phyloP scores from a whole-genome alignment of 805 yeast genomes.

The Zygosaccharomyces gambellarensis region DNA sequence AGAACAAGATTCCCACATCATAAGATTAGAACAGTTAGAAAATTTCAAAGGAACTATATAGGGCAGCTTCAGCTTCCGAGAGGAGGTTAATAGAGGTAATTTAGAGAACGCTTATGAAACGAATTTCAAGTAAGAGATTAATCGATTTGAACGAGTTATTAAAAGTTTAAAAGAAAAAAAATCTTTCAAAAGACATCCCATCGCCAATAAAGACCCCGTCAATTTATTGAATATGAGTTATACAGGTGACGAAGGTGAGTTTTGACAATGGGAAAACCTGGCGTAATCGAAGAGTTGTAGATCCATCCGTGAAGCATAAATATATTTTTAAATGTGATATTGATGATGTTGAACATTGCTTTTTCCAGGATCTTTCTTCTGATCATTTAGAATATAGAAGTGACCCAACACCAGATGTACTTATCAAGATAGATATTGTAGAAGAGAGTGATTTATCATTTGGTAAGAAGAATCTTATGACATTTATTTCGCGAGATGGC shows the following conservation, averaged over 20 bases:
- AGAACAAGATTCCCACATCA: constrained; percentile 9
- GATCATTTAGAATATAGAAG: constrained; percentile 33
- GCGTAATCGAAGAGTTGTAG: constrained; percentile 37
- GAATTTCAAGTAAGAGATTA: constrained; percentile 3
- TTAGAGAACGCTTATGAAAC: constrained; percentile 19
- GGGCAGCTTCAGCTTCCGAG: constrained; percentile 23
- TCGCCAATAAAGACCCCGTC: no score
- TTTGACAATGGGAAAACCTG: constrained; percentile 51
- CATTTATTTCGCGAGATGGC: constrained; percentile 69
- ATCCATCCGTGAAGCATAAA: constrained; percentile 39
- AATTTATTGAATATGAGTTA: background rate
- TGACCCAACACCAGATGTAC: constrained; percentile 54
- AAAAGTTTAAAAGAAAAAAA: constrained; percentile 15
- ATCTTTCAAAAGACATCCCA: constrained; percentile 9
- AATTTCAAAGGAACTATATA: constrained; percentile 4
- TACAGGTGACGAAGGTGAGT: constrained; percentile 38
- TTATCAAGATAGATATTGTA: constrained; percentile 19
- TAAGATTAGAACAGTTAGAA: constrained; percentile 12
- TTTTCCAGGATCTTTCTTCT: constrained; percentile 35
- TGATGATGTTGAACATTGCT: constrained; percentile 41
- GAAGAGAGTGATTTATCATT: constrained; percentile 8
- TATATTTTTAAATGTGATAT: constrained; percentile 21
- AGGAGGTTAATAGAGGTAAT: constrained; percentile 20
- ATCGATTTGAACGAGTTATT: constrained; percentile 4
- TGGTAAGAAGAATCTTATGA: constrained; percentile 25